These are phyloP conservation scores for Hyphopichia burtonii DNA, from an alignment of 1,139 yeast genomes.

Conservation along the genomic window DNA sequence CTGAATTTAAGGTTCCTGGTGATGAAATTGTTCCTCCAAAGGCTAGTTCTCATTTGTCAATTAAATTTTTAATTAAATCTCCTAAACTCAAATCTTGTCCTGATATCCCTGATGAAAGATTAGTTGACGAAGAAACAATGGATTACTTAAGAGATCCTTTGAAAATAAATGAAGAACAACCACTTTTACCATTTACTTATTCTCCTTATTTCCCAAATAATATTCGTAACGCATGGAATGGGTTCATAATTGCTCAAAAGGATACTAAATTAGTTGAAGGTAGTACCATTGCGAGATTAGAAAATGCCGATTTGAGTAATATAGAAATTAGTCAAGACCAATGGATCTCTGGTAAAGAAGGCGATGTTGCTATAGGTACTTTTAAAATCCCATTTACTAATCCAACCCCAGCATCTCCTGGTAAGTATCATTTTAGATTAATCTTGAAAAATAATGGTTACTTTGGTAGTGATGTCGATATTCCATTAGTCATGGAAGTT, in stretches of 20 bases:
- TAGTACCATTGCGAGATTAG: slow-evolving; percentile 52
- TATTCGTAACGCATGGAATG: slow-evolving; percentile 62
- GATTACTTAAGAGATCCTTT: slow-evolving; percentile 74
- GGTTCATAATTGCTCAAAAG: slow-evolving; percentile 64
- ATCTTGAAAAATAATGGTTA: slow-evolving; percentile 64
- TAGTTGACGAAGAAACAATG: slow-evolving; percentile 50
- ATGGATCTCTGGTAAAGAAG: slow-evolving; percentile 44
- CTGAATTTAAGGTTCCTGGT: slow-evolving; percentile 86
- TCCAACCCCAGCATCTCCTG: slow-evolving; percentile 70
- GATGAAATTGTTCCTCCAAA: slow-evolving; percentile 74
- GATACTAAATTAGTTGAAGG: slow-evolving; percentile 76
- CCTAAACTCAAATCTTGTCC: slow-evolving; percentile 63
- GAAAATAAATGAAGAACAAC: slow-evolving; percentile 62
- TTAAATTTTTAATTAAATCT: slow-evolving; percentile 76
- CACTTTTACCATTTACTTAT: slow-evolving; percentile 58
- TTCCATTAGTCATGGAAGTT: slow-evolving; percentile 63
- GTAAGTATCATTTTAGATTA: slow-evolving; percentile 63
- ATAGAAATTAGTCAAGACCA: slow-evolving; percentile 49
- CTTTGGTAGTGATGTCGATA: slow-evolving; percentile 70
- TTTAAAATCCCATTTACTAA: slow-evolving; percentile 70
- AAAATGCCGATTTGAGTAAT: slow-evolving; percentile 56
- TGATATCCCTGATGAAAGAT: slow-evolving; percentile 38
- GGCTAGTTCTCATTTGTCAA: slow-evolving; percentile 69
- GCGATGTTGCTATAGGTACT: slow-evolving; percentile 57
- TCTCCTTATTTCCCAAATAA: slow-evolving; percentile 74